Evolutionary conservation across 495 filamentous ascomycete genomes (phyloP), one percentile per base, ranked within the genome.

Genomic region (Lentithecium fluviatile): DNA sequence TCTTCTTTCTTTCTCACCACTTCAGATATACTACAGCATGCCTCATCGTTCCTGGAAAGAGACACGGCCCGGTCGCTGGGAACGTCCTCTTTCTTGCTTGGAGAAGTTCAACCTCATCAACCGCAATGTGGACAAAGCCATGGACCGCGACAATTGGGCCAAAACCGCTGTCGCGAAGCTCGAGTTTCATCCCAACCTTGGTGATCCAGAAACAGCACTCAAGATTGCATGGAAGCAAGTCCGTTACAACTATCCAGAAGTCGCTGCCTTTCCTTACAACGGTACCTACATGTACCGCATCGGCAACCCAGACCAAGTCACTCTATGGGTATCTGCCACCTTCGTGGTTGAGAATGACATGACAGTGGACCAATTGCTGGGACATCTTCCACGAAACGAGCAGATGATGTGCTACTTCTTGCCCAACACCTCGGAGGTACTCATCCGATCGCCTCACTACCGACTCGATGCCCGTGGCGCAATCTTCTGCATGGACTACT

Each of bases 51-150:
- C 52, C 4, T 56, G 52, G 52, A 56, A 56, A 46, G 52, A 56
- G 29, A 56, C 52, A 4, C 52, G 52, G 3, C 52, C 52, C 1
- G 52, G 52, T 23, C 52, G 52, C 38, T 56, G 52, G 52, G 52
- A 56, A 43, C 52, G 52, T 38, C 52, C 52, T 1, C 52, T 45
- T 11, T 56, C 52, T 8, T 45, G 52, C 25, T 21, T 56, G 10
- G 52, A 56, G 40, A 56, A 56, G 52, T 45, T 56, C 38, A 46
- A 45, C 21, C 40, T 56, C 12, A 15, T 56, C 21, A 56, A 56
- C 42, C 52, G 52, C 20, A 56, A 56, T 46, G 52, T 56, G 23
- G 40, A 45, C 20, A 56, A 56, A 56, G 52, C 52, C 11, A 11
- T 29, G 2, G 52, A 56, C 29, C 37, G 42, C 21, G 52, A 56